Evolutionary conservation across 2,329 filamentous ascomycete genomes (phyloP), one percentile per base, ranked within the genome.

Genomic region (Aspergillus sp.): DNA sequence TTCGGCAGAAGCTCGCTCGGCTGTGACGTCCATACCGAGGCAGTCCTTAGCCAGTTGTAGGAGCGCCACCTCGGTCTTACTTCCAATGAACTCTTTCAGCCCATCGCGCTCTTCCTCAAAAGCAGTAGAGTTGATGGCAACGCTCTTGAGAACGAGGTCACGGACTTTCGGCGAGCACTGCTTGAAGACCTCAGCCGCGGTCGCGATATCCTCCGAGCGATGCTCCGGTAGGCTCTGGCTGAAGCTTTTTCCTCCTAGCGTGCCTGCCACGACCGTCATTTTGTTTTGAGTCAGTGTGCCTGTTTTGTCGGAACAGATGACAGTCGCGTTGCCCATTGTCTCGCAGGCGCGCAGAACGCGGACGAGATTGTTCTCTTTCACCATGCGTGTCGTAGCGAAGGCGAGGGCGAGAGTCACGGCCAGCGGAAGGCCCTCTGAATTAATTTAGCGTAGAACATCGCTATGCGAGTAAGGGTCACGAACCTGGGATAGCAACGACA

Each of bases 301-400:
- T 1, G 87, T 90, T 71, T 90, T 90, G 69, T 90, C 89, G 3
- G 88, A 91, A 71, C 89, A 93, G 32, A 93, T 87, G 0, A 88
- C 88, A 1, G 86, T 88, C 5, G 87, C 88, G 64, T 89, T 91
- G 48, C 88, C 88, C 88, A 91, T 91, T 43, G 89, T 89, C 69
- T 91, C 88, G 63, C 88, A 91, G 19, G 88, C 87, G 64, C 88
- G 88, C 52, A 91, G 78, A 52, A 90, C 86, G 32, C 88, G 84
- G 42, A 91, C 88, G 53, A 91, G 73, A 62, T 91, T 91, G 72
- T 88, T 88, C 69, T 91, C 88, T 61, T 83, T 87, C 53, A 90
- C 72, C 88, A 91, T 91, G 50, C 86, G 82, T 10, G 84, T 89
- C 1, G 88, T 91, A 4, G 88, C 88, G 68, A 90, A 91, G 9